phyloP scores from a whole-genome alignment of 2,329 filamentous ascomycete genomes.

The Trichoderma simmonsii region DNA sequence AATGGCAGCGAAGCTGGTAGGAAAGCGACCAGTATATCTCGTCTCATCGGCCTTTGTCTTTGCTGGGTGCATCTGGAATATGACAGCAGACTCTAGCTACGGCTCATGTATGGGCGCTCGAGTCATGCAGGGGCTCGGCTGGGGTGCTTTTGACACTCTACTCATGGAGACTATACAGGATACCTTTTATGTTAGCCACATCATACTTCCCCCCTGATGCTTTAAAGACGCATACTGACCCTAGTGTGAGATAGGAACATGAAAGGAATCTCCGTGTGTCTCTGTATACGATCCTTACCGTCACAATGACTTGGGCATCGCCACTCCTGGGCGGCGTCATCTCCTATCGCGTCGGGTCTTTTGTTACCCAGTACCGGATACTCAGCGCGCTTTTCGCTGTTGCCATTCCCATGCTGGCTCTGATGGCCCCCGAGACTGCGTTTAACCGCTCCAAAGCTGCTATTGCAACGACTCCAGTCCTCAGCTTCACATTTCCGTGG shows the following conservation, averaged over 20 bases:
- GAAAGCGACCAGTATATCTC: conserved; percentile 54
- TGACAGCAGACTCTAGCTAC: conserved; percentile 40
- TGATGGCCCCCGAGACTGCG: conserved; percentile 51
- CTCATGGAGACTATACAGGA: conserved; percentile 53
- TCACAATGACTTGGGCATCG: conserved; percentile 50
- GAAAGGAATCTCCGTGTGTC: conserved; percentile 46
- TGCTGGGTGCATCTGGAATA: conserved; percentile 50
- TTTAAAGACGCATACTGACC: background rate
- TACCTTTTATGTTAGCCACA: conserved; percentile 50
- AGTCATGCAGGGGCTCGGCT: conserved; percentile 55
- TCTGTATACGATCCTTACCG: conserved; percentile 43
- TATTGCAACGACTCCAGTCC: conserved; percentile 20
- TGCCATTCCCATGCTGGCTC: conserved; percentile 45
- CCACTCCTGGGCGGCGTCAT: conserved; percentile 52
- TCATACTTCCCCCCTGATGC: no score
- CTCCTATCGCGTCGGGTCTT: conserved; percentile 40
- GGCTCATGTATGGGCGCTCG: conserved; percentile 50
- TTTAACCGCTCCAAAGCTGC: conserved; percentile 42
- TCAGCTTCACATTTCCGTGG: conserved; percentile 20
- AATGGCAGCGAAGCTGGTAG: conserved; percentile 44
- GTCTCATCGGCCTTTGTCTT: conserved; percentile 45
- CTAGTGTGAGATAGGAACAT: conserved; percentile 41
- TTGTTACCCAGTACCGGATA: conserved; percentile 50
- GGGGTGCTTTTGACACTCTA: conserved; percentile 56
- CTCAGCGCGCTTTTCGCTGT: conserved; percentile 47